Evolutionary conservation across 306 rosid species (phyloP).

Genomic region (Fragaria vesca): DNA sequence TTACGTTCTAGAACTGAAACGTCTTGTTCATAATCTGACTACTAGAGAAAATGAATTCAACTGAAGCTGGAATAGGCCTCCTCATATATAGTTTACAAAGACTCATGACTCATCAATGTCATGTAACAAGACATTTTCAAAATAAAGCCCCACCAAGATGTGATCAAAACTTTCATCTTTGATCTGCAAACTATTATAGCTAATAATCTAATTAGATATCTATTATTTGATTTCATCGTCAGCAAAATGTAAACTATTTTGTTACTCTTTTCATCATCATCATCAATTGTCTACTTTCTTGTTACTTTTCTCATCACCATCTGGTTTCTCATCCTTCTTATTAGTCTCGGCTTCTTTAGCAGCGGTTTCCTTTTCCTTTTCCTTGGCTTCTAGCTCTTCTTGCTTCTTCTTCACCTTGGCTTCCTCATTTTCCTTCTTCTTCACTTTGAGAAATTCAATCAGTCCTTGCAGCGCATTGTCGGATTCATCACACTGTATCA

Average conservation of each 20-base stretch:
- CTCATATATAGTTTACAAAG: neutral
- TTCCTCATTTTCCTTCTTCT: slow-evolving; percentile 29
- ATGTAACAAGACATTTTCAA: neutral
- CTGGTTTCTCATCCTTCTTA: neutral
- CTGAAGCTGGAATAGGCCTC: neutral
- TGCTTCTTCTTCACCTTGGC: slow-evolving; percentile 13
- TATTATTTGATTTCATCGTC: neutral
- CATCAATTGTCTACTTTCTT: neutral
- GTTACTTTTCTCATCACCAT: neutral
- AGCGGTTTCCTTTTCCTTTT: neutral
- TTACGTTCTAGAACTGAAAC: neutral
- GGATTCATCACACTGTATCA: slow-evolving; percentile 22
- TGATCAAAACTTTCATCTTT: neutral
- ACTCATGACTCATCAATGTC: neutral
- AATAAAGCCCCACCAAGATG: neutral
- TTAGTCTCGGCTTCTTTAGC: neutral
- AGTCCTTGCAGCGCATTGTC: slow-evolving; percentile 21
- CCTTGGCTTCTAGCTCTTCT: slow-evolving; percentile 16
- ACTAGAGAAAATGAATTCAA: neutral
- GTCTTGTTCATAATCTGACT: neutral
- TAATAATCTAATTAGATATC: neutral
- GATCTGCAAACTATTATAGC: neutral
- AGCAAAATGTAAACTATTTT: neutral
- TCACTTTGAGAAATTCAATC: slow-evolving; percentile 29
- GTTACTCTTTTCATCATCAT: slow-evolving; percentile 7